Percentiles rank a stretch among this genome's conserved stretches.
phyloP scores from a whole-genome alignment of 495 filamentous ascomycete species.

The Tuber borchii region DNA sequence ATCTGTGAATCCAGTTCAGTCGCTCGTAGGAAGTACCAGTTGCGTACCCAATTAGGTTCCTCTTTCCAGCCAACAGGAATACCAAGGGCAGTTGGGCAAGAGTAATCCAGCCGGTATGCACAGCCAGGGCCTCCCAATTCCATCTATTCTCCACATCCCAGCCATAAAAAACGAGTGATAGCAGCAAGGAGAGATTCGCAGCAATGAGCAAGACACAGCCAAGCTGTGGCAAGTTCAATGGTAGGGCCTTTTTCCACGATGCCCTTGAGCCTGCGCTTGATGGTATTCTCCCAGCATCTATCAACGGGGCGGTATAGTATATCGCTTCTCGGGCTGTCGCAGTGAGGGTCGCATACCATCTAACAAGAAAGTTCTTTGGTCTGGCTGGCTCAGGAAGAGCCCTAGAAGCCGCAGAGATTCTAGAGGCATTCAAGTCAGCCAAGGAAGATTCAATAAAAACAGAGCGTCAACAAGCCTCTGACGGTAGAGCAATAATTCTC shows the following conservation, averaged over 20 bases:
- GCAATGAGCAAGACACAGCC: constrained; percentile 53
- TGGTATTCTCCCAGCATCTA: constrained; percentile 15
- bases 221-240: constrained; percentile 51
- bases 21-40: constrained; percentile 65
- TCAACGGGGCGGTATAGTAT: constrained; percentile 54
- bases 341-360: constrained; percentile 59
- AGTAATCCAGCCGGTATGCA: constrained; percentile 67
- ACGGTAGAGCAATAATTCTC: constrained; percentile 46
- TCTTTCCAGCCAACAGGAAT: constrained; percentile 71
- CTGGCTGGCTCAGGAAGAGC: constrained; percentile 55
- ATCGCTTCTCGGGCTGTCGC: constrained; percentile 61
- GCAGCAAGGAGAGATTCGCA: constrained; percentile 55
- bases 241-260: constrained; percentile 38
- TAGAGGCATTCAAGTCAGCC: constrained; percentile 17
- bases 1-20: constrained; percentile 79
- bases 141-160: constrained; percentile 41
- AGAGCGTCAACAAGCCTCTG: constrained; percentile 47
- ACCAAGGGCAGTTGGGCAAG: constrained; percentile 76
- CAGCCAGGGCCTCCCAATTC: constrained; percentile 66
- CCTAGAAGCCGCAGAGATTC: constrained; percentile 41
- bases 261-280: constrained; percentile 4
- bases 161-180: constrained; percentile 46
- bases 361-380: constrained; percentile 54
- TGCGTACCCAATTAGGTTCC: constrained; percentile 63
- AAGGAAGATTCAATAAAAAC: constrained; percentile 1